Base-by-base conservation (phyloP, 2,329 filamentous ascomycete species). In the Fusarium sp. region DNA sequence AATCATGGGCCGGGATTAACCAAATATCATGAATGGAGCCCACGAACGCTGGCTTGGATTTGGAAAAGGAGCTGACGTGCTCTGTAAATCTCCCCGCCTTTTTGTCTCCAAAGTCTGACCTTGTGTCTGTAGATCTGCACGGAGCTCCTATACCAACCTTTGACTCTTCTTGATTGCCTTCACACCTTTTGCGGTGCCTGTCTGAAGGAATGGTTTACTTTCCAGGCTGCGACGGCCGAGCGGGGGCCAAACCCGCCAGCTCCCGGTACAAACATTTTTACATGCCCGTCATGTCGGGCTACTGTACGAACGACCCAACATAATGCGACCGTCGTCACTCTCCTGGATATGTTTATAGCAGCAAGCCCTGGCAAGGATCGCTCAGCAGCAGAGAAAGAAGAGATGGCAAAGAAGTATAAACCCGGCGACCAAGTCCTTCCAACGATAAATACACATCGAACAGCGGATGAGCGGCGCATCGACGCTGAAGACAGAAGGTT, bases 181-280 rank as follows among this genome's bases (percentile, higher is more conserved):
- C 94, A 97, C 83, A 98, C 95, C 49, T 99, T 97, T 82, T 99
- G 96, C 85, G 96, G 95, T 72, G 93, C 93, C 42, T 99, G 96
- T 80, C 82, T 98, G 66, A 97, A 97, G 82, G 94, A 97, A 84
- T 99, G 96, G 96, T 99, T 98, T 80, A 85, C 86, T 71, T 96
- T 91, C 82, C 94, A 97, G 81, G 91, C 91, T 41, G 85, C 86
- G 35, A 85, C 86, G 19, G 88, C 87, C 46, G 88, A 87, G 71
- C 83, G 81, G 64, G 82, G 83, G 5, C 87, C 86, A 18, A 83
- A 83, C 16, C 83, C 85, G 45, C 86, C 89, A 70, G 75, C 84
- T 59, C 78, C 86, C 74, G 78, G 87, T 76, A 68, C 85, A 77
- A 76, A 83, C 71, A 79, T 88, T 78, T 97, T 94, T 81, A 98